Conservation (phyloP, 106 monocot genomes). For the Hemerocallis citrina region DNA sequence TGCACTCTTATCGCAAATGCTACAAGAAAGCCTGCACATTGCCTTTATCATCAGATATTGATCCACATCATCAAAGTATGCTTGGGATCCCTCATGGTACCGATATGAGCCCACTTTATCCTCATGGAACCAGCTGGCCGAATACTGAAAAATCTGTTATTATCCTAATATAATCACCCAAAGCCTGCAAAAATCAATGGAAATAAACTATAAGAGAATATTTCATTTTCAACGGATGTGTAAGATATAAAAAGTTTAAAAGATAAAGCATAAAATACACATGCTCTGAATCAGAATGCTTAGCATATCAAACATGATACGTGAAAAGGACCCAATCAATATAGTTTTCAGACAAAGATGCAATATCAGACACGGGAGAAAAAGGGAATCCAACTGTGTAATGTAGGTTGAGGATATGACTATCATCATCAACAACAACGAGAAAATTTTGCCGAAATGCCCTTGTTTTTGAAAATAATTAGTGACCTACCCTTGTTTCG, state of each 20-base stretch:
- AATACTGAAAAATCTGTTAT: slow-evolving; percentile 69
- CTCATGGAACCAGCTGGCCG: slow-evolving; percentile 35
- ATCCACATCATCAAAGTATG: slow-evolving; percentile 79
- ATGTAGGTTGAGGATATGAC: no score
- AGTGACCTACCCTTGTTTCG: no score
- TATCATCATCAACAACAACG: no score
- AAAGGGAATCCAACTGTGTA: no score
- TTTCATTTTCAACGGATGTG: not conserved
- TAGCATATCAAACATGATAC: no score
- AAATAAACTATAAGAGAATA: not conserved
- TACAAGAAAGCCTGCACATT: slow-evolving; percentile 91
- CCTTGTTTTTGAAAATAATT: no score
- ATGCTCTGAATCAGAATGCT: no score
- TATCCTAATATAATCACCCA: slow-evolving; percentile 82
- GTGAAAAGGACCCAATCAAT: no score
- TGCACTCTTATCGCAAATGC: slow-evolving; percentile 57
- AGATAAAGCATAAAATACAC: no score
- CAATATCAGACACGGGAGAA: no score
- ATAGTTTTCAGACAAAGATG: no score
- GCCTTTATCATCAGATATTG: slow-evolving; percentile 87
- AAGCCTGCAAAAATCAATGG: slow-evolving; percentile 34
- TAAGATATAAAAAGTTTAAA: not conserved
- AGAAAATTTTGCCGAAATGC: no score
- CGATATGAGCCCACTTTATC: slow-evolving; percentile 60
- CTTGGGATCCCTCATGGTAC: slow-evolving; percentile 84